These are phyloP conservation scores for Wickerhamiella azymoides DNA, from an alignment of 805 yeast species.

Conservation along the genomic window DNA sequence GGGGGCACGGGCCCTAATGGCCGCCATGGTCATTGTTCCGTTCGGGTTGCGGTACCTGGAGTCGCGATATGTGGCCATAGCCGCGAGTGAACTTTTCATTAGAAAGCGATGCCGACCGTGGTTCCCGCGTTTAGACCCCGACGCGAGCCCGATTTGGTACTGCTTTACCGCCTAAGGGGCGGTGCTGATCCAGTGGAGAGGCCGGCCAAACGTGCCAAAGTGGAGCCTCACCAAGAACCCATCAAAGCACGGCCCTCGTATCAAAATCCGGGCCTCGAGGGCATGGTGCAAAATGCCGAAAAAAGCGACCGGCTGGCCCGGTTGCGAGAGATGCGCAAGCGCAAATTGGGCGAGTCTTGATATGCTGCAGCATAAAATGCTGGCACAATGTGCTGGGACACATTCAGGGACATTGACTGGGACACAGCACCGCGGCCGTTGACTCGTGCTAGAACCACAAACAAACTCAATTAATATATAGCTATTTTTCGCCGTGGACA, in stretches of 20 bases:
- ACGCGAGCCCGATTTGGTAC: constrained; percentile 2
- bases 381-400: no score
- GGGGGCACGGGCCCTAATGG: constrained; percentile 79
- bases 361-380: not conserved
- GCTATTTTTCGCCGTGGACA: constrained; percentile 1
- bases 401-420: not conserved
- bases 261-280: not conserved
- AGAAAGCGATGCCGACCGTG: not conserved
- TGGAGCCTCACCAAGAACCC: not conserved
- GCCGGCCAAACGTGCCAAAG: not conserved
- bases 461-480: not conserved
- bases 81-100: constrained; percentile 3
- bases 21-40: constrained; percentile 84
- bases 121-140: not conserved
- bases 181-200: not conserved
- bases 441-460: no score
- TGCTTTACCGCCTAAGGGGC: not conserved
- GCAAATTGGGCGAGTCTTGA: not conserved
- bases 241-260: not conserved
- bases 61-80: constrained; percentile 4
- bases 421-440: no score
- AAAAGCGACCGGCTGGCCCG: not conserved
- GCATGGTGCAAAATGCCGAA: not conserved
- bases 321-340: not conserved
- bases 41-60: constrained; percentile 45